These are phyloP conservation scores for Friedmanniomyces simplex DNA, from an alignment of 495 filamentous ascomycete species.

Conservation along the genomic window DNA sequence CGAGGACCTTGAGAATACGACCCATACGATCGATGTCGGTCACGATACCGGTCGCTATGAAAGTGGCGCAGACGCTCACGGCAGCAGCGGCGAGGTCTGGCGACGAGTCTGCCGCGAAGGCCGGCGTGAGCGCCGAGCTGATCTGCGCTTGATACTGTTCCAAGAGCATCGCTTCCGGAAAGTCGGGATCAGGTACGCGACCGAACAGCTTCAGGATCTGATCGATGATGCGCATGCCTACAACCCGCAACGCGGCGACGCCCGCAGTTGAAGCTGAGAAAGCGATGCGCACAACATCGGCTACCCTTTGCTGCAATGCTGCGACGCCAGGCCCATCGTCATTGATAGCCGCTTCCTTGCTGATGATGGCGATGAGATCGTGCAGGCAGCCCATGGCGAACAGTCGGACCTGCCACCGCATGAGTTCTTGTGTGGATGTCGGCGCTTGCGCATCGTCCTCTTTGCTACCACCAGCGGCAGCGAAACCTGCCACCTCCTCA, in stretches of 20 bases:
- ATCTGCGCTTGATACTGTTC: slow-evolving; percentile 99
- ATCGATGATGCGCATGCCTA: slow-evolving; percentile 86
- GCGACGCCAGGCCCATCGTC: slow-evolving; percentile 61
- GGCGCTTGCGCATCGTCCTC: slow-evolving; percentile 52
- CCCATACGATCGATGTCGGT: slow-evolving; percentile 98
- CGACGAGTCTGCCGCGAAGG: slow-evolving; percentile 91
- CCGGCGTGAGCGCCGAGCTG: slow-evolving; percentile 88
- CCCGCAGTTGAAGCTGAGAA: slow-evolving; percentile 94
- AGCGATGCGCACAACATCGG: slow-evolving; percentile 91
- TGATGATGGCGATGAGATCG: slow-evolving; percentile 65
- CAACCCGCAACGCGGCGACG: slow-evolving; percentile 77
- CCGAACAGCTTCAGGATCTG: slow-evolving; percentile 92
- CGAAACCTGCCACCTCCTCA: slow-evolving; percentile 94
- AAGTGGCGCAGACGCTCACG: slow-evolving; percentile 93
- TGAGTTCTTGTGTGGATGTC: slow-evolving; percentile 65
- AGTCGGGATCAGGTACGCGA: slow-evolving; percentile 89
- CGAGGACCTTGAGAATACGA: slow-evolving; percentile 83
- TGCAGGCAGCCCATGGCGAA: slow-evolving; percentile 90
- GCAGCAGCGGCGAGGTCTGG: slow-evolving; percentile 90
- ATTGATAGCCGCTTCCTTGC: slow-evolving; percentile 56
- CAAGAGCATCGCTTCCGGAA: slow-evolving; percentile 84
- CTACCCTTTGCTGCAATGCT: slow-evolving; percentile 71
- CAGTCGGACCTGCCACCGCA: slow-evolving; percentile 92
- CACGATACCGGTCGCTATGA: slow-evolving; percentile 94
- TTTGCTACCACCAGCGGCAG: slow-evolving; percentile 54